Evolutionary conservation across 2,329 filamentous ascomycete species (phyloP).

Genomic region (Paecilomyces sp.): DNA sequence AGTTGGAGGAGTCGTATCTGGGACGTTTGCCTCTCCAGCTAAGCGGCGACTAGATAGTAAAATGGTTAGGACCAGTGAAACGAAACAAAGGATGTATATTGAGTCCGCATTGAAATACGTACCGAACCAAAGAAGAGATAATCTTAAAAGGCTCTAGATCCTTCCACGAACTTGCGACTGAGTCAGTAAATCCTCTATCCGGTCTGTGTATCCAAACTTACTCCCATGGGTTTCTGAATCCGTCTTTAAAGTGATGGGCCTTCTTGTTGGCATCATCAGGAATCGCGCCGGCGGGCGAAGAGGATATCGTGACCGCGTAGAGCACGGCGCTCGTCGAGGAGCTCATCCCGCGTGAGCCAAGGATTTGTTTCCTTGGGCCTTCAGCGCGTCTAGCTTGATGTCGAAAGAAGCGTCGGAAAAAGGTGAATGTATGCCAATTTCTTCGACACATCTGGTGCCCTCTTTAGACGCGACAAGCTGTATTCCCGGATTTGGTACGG

Average conservation of each 20-base stretch:
- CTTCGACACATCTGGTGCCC: not conserved
- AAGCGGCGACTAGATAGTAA: constrained; percentile 32
- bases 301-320: constrained; percentile 35
- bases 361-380: constrained; percentile 6
- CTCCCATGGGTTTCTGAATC: constrained; percentile 41
- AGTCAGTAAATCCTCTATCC: not conserved
- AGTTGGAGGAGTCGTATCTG: constrained; percentile 58
- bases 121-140: constrained; percentile 5
- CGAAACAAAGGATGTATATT: not conserved
- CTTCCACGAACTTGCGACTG: not conserved
- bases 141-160: not conserved
- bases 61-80: not conserved
- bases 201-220: constrained; percentile 13
- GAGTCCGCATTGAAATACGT: not conserved
- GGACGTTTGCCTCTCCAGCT: constrained; percentile 44
- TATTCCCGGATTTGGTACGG: not conserved
- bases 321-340: constrained; percentile 30
- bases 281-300: constrained; percentile 20
- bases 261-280: constrained; percentile 35
- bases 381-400: constrained; percentile 6
- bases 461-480: not conserved
- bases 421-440: constrained; percentile 13
- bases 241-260: constrained; percentile 30
- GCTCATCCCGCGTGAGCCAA: constrained; percentile 25
- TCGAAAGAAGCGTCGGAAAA: constrained; percentile 16